Percentiles rank a stretch among this genome's conserved stretches.
These are phyloP conservation scores for Tylopilus orsonianus DNA, from an alignment of 1,284 basidiomycete genomes.

Conservation along the genomic window DNA sequence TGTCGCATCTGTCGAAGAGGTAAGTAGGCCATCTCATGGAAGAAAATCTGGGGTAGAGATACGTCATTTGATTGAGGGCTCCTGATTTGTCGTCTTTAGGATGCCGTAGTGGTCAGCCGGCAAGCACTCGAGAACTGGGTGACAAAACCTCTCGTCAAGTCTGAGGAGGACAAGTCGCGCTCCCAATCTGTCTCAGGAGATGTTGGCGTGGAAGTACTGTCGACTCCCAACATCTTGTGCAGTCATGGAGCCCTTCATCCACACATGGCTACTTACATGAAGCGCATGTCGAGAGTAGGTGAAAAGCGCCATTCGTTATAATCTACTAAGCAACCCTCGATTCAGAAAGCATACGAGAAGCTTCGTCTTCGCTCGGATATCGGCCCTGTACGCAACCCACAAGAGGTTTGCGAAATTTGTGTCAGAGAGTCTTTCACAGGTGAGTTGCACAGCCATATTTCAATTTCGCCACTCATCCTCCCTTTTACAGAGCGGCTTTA, in stretches of 20 bases:
- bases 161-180: constrained; percentile 22
- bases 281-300: constrained; percentile 48
- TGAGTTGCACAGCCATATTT: constrained; percentile 27
- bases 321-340: not conserved
- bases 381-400: constrained; percentile 43
- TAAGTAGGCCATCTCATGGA: constrained; percentile 27
- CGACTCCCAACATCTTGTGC: constrained; percentile 52
- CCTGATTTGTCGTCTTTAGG: constrained; percentile 36
- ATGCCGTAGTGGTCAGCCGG: constrained; percentile 57
- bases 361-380: constrained; percentile 48
- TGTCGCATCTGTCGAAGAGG: constrained; percentile 47
- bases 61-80: constrained; percentile 11
- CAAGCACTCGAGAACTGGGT: constrained; percentile 64
- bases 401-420: constrained; percentile 64
- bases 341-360: constrained; percentile 49
- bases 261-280: constrained; percentile 57
- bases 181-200: constrained; percentile 21
- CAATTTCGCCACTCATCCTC: constrained; percentile 5
- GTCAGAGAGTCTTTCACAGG: constrained; percentile 60
- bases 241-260: constrained; percentile 60
- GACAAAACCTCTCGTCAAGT: constrained; percentile 36
- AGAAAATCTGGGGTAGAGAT: constrained; percentile 7
- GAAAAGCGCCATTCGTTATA: constrained; percentile 18
- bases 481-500: constrained; percentile 60
- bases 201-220: constrained; percentile 14